A percentile compares a stretch with the other conserved stretches of the same genome.
phyloP scores from a whole-genome alignment of 1,284 basidiomycete genomes.

The Heterobasidion parviporum region DNA sequence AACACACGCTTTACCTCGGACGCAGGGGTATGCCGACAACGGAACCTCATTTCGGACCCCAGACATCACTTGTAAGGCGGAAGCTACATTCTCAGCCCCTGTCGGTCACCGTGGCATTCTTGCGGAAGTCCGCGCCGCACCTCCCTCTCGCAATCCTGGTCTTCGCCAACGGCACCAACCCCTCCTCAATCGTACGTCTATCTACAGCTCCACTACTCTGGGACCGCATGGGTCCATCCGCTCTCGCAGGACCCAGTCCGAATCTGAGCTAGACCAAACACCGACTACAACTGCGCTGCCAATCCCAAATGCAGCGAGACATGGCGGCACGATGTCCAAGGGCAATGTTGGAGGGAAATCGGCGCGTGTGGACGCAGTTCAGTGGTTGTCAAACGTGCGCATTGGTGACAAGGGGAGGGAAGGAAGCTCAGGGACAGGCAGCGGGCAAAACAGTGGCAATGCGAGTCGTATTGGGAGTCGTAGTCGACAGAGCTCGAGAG shows the following conservation, averaged over 20 bases:
- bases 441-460: conserved; percentile 37
- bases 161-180: background rate
- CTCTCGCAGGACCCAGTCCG: conserved; percentile 17
- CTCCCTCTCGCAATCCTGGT: conserved; percentile 22
- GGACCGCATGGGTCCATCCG: background rate
- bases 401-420: conserved; percentile 37
- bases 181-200: background rate
- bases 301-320: conserved; percentile 16
- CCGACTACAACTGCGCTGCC: conserved; percentile 11
- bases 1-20: conserved; percentile 9
- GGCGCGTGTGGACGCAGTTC: conserved; percentile 50
- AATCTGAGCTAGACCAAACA: conserved; percentile 12
- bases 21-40: conserved; percentile 14
- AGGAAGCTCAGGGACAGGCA: conserved; percentile 44
- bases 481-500: conserved; percentile 23
- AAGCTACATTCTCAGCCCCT: conserved; percentile 52
- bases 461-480: conserved; percentile 29
- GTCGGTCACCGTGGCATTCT: conserved; percentile 58
- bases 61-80: conserved; percentile 9
- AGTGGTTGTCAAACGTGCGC: conserved; percentile 68
- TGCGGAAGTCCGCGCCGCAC: conserved; percentile 56
- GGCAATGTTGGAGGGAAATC: conserved; percentile 44
- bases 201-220: conserved; percentile 23
- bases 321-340: conserved; percentile 48
- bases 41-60: conserved; percentile 25